Conservation (phyloP, 1,139 yeast species). For the Geotrichum candidum region DNA sequence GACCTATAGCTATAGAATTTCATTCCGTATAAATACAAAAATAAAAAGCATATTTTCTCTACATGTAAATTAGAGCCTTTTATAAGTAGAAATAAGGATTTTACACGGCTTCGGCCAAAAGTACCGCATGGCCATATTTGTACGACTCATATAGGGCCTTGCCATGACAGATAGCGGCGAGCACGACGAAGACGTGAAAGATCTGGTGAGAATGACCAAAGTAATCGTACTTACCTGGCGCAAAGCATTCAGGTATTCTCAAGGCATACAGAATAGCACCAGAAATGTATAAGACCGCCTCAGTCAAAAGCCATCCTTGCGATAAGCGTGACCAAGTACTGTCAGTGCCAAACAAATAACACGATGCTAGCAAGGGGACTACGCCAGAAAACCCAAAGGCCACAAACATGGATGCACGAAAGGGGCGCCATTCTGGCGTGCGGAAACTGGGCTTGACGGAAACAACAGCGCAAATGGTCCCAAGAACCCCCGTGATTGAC, state of each 20-base stretch:
- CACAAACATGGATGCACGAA: conserved; percentile 73
- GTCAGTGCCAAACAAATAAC: conserved; percentile 41
- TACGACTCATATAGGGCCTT: conserved; percentile 59
- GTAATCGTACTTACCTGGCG: conserved; percentile 63
- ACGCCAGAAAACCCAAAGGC: conserved; percentile 74
- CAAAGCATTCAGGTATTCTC: conserved; percentile 67
- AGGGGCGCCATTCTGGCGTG: conserved; percentile 64
- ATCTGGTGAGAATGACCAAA: conserved; percentile 86
- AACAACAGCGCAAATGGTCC: conserved; percentile 54
- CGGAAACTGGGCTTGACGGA: conserved; percentile 65
- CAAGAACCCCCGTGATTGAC: conserved; percentile 48
- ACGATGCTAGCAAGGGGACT: conserved; percentile 58
- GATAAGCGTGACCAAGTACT: conserved; percentile 50
- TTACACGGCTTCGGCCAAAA: background rate
- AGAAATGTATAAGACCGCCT: conserved; percentile 64
- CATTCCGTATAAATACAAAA: background rate
- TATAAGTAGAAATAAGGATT: background rate
- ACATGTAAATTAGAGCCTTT: background rate
- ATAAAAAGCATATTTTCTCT: background rate
- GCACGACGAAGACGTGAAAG: conserved; percentile 74
- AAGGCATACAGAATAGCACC: conserved; percentile 80
- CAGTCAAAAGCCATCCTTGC: conserved; percentile 55
- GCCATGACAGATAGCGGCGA: conserved; percentile 76
- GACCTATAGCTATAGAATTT: background rate
- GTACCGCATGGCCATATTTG: conserved; percentile 1